Percentiles rank a stretch among this genome's conserved stretches.
Evolutionary conservation across 2,329 filamentous ascomycete species (phyloP).

Genomic region (Mycogone perniciosa): DNA sequence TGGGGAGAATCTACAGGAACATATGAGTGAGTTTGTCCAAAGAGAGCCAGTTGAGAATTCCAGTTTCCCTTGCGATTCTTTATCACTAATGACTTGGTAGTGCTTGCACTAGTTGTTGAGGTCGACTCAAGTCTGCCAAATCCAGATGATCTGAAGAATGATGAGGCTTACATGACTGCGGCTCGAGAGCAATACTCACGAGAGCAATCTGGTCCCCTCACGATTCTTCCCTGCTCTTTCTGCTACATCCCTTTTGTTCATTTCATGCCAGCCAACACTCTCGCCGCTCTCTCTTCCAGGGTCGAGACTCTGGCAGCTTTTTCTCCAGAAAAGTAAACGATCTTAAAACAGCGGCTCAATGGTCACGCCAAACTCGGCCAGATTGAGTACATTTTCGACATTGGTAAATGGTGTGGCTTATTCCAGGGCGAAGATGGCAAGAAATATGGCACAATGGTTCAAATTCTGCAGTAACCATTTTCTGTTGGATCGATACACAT

Average conservation of each 20-base stretch:
- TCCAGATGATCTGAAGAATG: constrained; percentile 32
- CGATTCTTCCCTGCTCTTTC: constrained; percentile 35
- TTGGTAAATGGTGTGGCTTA: constrained; percentile 39
- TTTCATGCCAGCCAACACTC: constrained; percentile 20
- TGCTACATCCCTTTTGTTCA: constrained; percentile 36
- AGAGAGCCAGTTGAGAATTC: not conserved
- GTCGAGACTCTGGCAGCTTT: constrained; percentile 17
- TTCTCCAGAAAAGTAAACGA: constrained; percentile 20
- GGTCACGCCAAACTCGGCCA: constrained; percentile 33
- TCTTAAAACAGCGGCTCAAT: constrained; percentile 28
- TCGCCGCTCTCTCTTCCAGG: constrained; percentile 18
- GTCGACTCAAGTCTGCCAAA: constrained; percentile 36
- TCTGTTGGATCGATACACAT: constrained; percentile 44
- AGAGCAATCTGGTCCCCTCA: constrained; percentile 29
- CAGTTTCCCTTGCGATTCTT: not conserved
- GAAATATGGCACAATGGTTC: constrained; percentile 42
- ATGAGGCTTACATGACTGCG: constrained; percentile 22
- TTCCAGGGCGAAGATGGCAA: constrained; percentile 30
- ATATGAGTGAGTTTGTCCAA: constrained; percentile 25
- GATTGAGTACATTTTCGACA: constrained; percentile 43
- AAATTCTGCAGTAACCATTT: constrained; percentile 47
- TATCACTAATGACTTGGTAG: constrained; percentile 22
- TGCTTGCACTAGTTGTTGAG: constrained; percentile 39
- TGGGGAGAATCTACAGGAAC: constrained; percentile 45
- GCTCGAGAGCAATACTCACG: constrained; percentile 29